Conservation (phyloP, 768 basidiomycete genomes). For the Tricholomella constricta region DNA sequence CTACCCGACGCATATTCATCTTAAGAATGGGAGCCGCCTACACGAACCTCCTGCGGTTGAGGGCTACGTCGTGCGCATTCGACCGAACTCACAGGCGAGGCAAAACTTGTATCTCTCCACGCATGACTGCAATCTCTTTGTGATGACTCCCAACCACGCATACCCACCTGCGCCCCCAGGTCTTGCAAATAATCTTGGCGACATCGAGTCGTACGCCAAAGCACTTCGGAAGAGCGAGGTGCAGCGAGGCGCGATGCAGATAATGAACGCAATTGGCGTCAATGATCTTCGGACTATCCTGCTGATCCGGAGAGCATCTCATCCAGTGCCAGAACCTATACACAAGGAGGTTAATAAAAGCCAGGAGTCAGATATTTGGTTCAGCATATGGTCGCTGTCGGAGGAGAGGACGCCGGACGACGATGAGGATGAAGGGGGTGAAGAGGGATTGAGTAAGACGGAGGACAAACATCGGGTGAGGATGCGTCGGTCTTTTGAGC, state of each 20-base stretch:
- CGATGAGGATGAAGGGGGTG: constrained; percentile 67
- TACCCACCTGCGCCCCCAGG: constrained; percentile 75
- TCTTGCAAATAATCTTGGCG: constrained; percentile 29
- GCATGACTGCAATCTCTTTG: constrained; percentile 76
- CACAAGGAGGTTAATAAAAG: constrained; percentile 35
- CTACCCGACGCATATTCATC: constrained; percentile 46
- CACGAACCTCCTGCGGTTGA: constrained; percentile 83
- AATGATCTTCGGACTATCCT: constrained; percentile 73
- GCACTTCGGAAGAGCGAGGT: constrained; percentile 55
- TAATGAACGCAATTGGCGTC: constrained; percentile 65
- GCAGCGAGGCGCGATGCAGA: constrained; percentile 62
- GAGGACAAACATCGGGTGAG: constrained; percentile 48
- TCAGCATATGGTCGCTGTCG: constrained; percentile 33
- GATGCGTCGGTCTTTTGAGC: constrained; percentile 75
- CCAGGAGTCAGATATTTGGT: constrained; percentile 35
- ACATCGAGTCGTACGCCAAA: constrained; percentile 31
- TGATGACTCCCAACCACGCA: constrained; percentile 49
- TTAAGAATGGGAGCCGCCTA: constrained; percentile 50
- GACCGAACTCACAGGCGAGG: constrained; percentile 54
- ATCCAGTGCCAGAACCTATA: constrained; percentile 37
- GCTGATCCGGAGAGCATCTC: constrained; percentile 64
- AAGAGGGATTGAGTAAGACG: constrained; percentile 45
- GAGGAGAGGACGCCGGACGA: constrained; percentile 51
- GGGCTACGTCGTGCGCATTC: constrained; percentile 80
- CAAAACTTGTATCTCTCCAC: constrained; percentile 69